A percentile compares a stretch with the other conserved stretches of the same genome.
These are phyloP conservation scores for Coemansia sp. DNA, from an alignment of 192 early-diverging fungal genomes.

Conservation along the genomic window DNA sequence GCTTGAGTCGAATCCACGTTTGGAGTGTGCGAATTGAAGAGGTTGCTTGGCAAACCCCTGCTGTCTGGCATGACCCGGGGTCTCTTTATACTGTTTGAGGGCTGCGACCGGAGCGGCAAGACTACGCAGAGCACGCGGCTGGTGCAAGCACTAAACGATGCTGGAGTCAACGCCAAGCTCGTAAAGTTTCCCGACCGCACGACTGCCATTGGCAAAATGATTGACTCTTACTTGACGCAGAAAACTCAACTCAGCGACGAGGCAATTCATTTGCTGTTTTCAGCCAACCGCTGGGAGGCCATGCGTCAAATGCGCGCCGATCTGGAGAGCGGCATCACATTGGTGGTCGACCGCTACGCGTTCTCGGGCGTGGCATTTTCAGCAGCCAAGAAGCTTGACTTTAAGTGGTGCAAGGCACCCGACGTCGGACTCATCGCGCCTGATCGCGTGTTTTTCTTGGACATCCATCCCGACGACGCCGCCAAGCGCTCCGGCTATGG, in stretches of 20 bases:
- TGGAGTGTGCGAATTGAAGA: background rate
- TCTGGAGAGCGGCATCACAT: conserved; percentile 63
- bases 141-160: conserved; percentile 52
- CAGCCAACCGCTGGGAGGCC: conserved; percentile 93
- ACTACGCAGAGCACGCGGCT: conserved; percentile 78
- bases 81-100: conserved; percentile 87
- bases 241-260: conserved; percentile 68
- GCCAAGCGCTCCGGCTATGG: conserved; percentile 83
- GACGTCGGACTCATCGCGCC: conserved; percentile 83
- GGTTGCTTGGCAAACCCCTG: conserved; percentile 6
- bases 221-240: conserved; percentile 77
- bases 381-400: conserved; percentile 77
- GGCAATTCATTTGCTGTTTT: conserved; percentile 89
- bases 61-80: conserved; percentile 58
- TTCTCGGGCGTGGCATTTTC: conserved; percentile 94
- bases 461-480: conserved; percentile 72
- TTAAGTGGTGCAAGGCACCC: conserved; percentile 83
- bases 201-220: conserved; percentile 87
- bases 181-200: conserved; percentile 91
- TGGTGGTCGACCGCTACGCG: conserved; percentile 91
- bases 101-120: conserved; percentile 91
- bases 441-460: conserved; percentile 85
- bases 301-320: conserved; percentile 60
- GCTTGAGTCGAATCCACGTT: too few relatives aligned
- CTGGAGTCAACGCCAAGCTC: conserved; percentile 51